These are phyloP conservation scores for Chalciporus chontae DNA, from an alignment of 768 basidiomycete species.

Conservation along the genomic window DNA sequence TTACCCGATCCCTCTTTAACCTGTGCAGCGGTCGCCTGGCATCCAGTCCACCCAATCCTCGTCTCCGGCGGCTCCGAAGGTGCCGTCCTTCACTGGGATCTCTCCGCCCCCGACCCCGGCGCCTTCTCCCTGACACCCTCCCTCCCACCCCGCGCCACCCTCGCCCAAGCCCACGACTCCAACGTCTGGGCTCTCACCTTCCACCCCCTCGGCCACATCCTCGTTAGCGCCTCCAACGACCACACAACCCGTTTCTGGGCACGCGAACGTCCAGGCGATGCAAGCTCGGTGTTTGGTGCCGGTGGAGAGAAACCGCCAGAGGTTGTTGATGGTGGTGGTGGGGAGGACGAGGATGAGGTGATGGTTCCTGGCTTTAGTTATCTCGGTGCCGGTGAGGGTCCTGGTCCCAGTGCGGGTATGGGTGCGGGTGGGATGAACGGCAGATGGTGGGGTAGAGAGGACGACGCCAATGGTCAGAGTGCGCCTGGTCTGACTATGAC, in stretches of 20 bases:
- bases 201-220: constrained; percentile 93
- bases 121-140: constrained; percentile 33
- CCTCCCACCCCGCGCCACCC: constrained; percentile 68
- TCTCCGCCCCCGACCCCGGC: constrained; percentile 56
- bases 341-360: constrained; percentile 72
- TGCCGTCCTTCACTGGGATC: constrained; percentile 90
- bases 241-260: constrained; percentile 99
- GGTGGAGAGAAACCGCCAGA: constrained; percentile 86
- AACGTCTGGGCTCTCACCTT: constrained; percentile 95
- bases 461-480: constrained; percentile 27
- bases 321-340: constrained; percentile 48
- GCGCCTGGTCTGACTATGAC: background rate
- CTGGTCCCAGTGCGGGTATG: background rate
- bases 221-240: constrained; percentile 94
- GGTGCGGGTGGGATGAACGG: constrained; percentile 15
- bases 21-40: constrained; percentile 83
- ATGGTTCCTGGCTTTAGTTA: constrained; percentile 74
- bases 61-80: constrained; percentile 95
- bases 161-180: constrained; percentile 97
- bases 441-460: constrained; percentile 46
- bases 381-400: constrained; percentile 29
- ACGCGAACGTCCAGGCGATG: constrained; percentile 84
- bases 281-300: constrained; percentile 69
- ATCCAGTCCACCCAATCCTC: constrained; percentile 88
- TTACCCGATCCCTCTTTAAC: background rate